Evolutionary conservation across 495 filamentous ascomycete species (phyloP).

Genomic region (Hyaloscypha bicolor): DNA sequence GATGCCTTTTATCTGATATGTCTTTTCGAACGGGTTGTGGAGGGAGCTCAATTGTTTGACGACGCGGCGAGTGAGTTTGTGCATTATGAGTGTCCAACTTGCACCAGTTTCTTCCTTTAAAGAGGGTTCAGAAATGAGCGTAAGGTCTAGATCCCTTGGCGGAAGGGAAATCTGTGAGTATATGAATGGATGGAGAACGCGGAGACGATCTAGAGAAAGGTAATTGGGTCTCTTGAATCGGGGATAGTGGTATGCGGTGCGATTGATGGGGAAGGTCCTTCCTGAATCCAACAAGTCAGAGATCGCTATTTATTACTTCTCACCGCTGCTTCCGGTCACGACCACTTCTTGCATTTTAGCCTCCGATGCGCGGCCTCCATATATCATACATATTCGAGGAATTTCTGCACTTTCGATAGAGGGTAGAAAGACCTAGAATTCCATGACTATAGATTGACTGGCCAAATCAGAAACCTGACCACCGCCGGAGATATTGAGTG

Average conservation of each 20-base stretch:
- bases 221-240: neutral
- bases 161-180: neutral
- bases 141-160: neutral
- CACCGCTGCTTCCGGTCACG: neutral
- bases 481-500: neutral
- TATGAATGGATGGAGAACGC: neutral
- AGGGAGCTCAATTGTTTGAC: constrained; percentile 12
- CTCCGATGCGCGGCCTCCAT: neutral
- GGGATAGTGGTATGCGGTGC: neutral
- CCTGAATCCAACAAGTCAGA: neutral
- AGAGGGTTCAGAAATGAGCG: neutral
- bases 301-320: neutral
- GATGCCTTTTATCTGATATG: neutral
- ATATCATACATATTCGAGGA: neutral
- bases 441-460: neutral
- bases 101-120: neutral
- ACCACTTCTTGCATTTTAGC: neutral
- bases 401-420: too few species aligned
- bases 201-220: neutral
- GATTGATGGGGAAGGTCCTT: neutral
- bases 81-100: constrained; percentile 15
- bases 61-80: constrained; percentile 12
- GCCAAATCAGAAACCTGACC: neutral
- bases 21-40: constrained; percentile 14
- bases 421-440: neutral